A percentile compares a stretch with the other conserved stretches of the same genome.
Conservation (phyloP, 139 green algal species). For the Spirogloea muscicola region DNA sequence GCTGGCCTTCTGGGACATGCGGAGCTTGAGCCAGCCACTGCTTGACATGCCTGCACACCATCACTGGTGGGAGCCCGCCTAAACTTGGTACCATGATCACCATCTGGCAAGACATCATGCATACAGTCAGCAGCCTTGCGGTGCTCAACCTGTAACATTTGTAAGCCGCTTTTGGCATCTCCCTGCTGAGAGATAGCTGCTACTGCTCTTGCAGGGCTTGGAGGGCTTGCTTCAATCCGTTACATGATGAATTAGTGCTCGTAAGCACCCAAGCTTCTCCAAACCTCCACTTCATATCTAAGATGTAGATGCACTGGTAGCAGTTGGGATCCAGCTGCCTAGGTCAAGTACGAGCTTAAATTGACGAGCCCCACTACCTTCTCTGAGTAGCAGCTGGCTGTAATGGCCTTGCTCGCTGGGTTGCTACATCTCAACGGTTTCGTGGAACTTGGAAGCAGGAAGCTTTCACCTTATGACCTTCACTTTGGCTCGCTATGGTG, state of each 20-base stretch:
- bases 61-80: constrained; percentile 59
- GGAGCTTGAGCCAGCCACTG: constrained; percentile 43
- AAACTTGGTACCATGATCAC: neutral
- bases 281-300: neutral
- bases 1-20: constrained; percentile 75
- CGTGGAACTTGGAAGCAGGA: too few relatives aligned
- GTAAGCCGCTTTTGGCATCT: neutral
- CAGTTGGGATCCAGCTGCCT: too few relatives aligned
- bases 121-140: too few relatives aligned
- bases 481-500: neutral
- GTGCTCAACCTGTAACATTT: neutral
- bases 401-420: too few relatives aligned
- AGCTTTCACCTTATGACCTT: too few relatives aligned
- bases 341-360: too few relatives aligned
- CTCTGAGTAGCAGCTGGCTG: too few relatives aligned
- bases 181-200: neutral
- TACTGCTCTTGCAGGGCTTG: constrained; percentile 53
- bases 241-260: constrained; percentile 67
- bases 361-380: too few relatives aligned
- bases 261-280: constrained; percentile 16
- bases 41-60: constrained; percentile 66
- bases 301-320: neutral
- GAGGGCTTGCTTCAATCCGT: constrained; percentile 65
- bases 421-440: too few relatives aligned
- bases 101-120: neutral